Evolutionary conservation across 2,329 filamentous ascomycete species (phyloP), one percentile per base, ranked within the genome.

Genomic region (Fusarium dlaminii): DNA sequence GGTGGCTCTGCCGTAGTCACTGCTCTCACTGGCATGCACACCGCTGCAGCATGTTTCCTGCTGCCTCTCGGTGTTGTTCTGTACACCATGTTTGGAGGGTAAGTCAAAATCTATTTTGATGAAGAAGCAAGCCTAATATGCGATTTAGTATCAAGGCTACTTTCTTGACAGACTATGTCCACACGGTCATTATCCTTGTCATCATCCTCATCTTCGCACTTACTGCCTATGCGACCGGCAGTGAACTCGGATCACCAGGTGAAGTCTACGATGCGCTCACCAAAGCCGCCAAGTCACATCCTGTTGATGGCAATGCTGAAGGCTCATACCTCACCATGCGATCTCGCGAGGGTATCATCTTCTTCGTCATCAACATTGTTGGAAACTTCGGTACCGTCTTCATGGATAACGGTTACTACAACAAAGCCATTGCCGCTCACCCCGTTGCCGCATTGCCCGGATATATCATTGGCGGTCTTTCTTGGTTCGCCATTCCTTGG

Each of bases 401-500:
- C 85, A 87, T 94, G 49, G 94, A 97, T 79, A 95, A 95, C 74
- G 70, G 93, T 22, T 97, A 97, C 85, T 97, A 95, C 84, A 96
- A 97, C 87, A 97, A 97, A 83, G 95, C 94, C 22, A 97, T 98
- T 77, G 94, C 95, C 12, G 94, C 95, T 1, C 92, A 91, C 29
- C 94, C 94, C 2, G 92, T 96, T 1, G 91, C 96, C 69, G 95
- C 95, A 1, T 89, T 98, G 6, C 95, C 95, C 0, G 95, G 95
- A 24, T 98, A 98, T 79, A 92, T 98, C 62, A 89, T 96, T 70
- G 95, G 95, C 10, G 95, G 95, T 29, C 87, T 97, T 3, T 91
- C 90, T 56, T 98, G 95, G 95, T 98, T 98, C 76, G 95, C 95
- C 2, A 97, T 98, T 59, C 95, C 95, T 1, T 97, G 94, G 93